Evolutionary conservation across 2,329 filamentous ascomycete species (phyloP).

Genomic region (Dothidotthia symphoricarpi): DNA sequence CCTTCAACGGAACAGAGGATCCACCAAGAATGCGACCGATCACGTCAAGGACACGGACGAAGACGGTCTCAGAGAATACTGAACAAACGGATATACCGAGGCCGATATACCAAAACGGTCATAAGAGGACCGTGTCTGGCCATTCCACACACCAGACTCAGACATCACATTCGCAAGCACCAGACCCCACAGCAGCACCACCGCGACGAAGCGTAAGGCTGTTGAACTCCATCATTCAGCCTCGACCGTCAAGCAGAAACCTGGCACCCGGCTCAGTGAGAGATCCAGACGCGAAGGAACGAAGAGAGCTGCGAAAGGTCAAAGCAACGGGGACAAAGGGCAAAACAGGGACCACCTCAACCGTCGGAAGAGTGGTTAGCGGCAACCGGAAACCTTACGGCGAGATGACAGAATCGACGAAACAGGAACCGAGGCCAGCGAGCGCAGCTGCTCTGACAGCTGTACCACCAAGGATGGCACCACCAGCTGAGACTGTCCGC

Average conservation of each 20-base stretch:
- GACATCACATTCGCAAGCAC: slow-evolving; percentile 21
- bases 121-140: slow-evolving; percentile 91
- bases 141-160: slow-evolving; percentile 53
- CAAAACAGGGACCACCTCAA: slow-evolving; percentile 62
- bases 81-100: slow-evolving; percentile 41
- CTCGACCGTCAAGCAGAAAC: slow-evolving; percentile 62
- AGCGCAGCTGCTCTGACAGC: slow-evolving; percentile 32
- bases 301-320: slow-evolving; percentile 78
- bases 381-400: slow-evolving; percentile 77
- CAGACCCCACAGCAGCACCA: slow-evolving; percentile 46
- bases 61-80: slow-evolving; percentile 40
- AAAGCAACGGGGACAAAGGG: slow-evolving; percentile 71
- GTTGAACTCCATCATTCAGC: slow-evolving; percentile 53
- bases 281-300: slow-evolving; percentile 57
- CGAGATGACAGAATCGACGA: slow-evolving; percentile 68
- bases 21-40: slow-evolving; percentile 43
- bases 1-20: slow-evolving; percentile 35
- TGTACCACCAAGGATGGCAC: slow-evolving; percentile 37
- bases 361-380: slow-evolving; percentile 82
- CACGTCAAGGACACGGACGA: slow-evolving; percentile 40
- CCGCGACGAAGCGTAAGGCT: slow-evolving; percentile 48
- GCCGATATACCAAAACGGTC: slow-evolving; percentile 52
- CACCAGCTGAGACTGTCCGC: slow-evolving; percentile 59
- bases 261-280: slow-evolving; percentile 56
- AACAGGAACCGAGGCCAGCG: slow-evolving; percentile 51